phyloP scores from a whole-genome alignment of 768 basidiomycete species.

The Hebeloma cylindrosporum region DNA sequence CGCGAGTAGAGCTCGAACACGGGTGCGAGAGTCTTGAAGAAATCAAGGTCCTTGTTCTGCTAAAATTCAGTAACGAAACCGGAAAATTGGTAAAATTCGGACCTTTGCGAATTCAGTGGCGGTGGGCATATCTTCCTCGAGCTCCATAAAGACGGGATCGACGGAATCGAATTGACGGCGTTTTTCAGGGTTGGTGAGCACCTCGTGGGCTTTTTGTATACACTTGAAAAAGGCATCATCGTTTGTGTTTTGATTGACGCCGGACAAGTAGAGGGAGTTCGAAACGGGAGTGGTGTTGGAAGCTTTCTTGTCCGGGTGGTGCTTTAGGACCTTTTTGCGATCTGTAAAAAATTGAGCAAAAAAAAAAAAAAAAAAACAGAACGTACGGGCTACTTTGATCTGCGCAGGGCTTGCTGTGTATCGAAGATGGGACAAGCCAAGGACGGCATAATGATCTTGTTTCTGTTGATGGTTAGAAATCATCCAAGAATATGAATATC shows the following conservation, averaged over 20 bases:
- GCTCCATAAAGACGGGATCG: conserved; percentile 71
- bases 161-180: conserved; percentile 97
- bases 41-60: conserved; percentile 55
- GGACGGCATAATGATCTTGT: conserved; percentile 98
- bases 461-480: conserved; percentile 51
- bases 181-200: conserved; percentile 82
- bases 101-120: conserved; percentile 60
- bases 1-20: conserved; percentile 90
- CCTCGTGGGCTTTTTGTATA: conserved; percentile 97
- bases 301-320: conserved; percentile 96
- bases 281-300: conserved; percentile 27
- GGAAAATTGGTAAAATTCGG: not conserved
- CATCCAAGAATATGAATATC: not conserved
- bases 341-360: conserved; percentile 45
- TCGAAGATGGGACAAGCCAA: conserved; percentile 89
- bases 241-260: conserved; percentile 77
- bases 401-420: conserved; percentile 86
- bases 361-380: conserved; percentile 34
- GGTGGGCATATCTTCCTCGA: conserved; percentile 78
- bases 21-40: conserved; percentile 74
- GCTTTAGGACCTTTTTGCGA: conserved; percentile 98
- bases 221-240: conserved; percentile 99
- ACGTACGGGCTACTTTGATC: conserved; percentile 94
- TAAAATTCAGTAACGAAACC: not conserved
- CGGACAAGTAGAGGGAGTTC: conserved; percentile 43